A percentile compares a stretch with the other conserved stretches of the same genome.
phyloP scores from a whole-genome alignment of 306 rosid genomes.

The Vachellia pachyceras region DNA sequence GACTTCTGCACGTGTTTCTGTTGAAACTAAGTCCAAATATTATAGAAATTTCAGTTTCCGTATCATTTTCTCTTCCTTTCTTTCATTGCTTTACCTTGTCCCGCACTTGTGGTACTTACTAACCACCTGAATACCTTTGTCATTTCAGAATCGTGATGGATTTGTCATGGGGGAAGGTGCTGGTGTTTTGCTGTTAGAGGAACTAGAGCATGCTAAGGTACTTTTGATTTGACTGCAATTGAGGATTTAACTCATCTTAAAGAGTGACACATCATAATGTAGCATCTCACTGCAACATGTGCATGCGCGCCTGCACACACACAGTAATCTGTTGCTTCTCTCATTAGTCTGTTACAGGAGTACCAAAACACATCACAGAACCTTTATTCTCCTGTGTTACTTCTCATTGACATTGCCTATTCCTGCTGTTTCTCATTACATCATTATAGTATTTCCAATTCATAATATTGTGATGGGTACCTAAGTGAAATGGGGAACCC shows the following conservation, averaged over 20 bases:
- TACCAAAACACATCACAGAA: constrained; percentile 4
- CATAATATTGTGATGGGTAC: too few species aligned
- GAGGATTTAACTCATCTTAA: background rate
- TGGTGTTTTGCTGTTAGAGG: constrained; percentile 93
- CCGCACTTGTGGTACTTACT: constrained; percentile 35
- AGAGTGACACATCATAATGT: background rate
- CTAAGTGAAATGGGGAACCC: too few species aligned
- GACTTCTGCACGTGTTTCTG: constrained; percentile 13
- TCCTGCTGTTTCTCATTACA: background rate
- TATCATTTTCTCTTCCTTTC: constrained; percentile 15
- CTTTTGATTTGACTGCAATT: constrained; percentile 27
- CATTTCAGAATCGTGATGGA: constrained; percentile 92
- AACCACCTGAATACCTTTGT: constrained; percentile 38
- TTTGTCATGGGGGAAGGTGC: constrained; percentile 99
- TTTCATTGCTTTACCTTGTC: constrained; percentile 14
- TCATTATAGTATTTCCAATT: constrained; percentile 8
- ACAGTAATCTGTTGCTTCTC: background rate
- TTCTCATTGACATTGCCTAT: constrained; percentile 7
- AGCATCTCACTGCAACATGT: background rate
- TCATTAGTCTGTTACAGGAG: constrained; percentile 20
- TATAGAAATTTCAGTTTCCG: background rate
- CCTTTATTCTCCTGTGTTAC: constrained; percentile 15
- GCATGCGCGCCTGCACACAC: too few species aligned
- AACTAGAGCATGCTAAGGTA: constrained; percentile 98
- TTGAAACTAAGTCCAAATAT: constrained; percentile 4